Percentiles rank a stretch among this genome's conserved stretches.
phyloP scores from a whole-genome alignment of 2,329 filamentous ascomycete species.

The Aaosphaeria pasadenensis region DNA sequence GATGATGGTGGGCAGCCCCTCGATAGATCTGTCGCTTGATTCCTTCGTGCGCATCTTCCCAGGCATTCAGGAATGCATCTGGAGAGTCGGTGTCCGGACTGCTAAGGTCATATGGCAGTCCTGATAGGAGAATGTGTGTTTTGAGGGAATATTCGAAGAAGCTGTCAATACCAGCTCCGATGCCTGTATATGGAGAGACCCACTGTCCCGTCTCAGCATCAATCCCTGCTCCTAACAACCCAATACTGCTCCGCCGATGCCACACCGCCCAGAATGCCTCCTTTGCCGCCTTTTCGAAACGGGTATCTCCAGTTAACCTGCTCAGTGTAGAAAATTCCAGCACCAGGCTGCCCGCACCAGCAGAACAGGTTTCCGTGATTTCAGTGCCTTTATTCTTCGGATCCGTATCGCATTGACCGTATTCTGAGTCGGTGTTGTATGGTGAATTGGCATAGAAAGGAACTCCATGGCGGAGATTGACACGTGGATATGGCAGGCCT shows the following conservation, averaged over 20 bases:
- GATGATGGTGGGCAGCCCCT: slow-evolving; percentile 69
- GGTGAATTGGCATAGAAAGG: slow-evolving; percentile 90
- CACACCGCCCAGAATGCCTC: slow-evolving; percentile 97
- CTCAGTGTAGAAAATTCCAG: slow-evolving; percentile 91
- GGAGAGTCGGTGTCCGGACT: slow-evolving; percentile 64
- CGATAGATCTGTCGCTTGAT: slow-evolving; percentile 93
- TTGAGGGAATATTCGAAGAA: slow-evolving; percentile 99
- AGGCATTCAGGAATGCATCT: slow-evolving; percentile 75
- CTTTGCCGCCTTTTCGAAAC: slow-evolving; percentile 89
- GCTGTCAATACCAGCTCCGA: slow-evolving; percentile 94
- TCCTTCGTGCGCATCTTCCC: slow-evolving; percentile 80
- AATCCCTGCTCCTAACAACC: slow-evolving; percentile 85
- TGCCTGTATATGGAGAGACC: slow-evolving; percentile 86
- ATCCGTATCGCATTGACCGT: slow-evolving; percentile 46
- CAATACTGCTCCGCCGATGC: slow-evolving; percentile 78
- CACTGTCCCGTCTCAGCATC: slow-evolving; percentile 88
- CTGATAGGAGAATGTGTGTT: slow-evolving; percentile 84
- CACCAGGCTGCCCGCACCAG: slow-evolving; percentile 91
- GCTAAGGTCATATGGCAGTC: slow-evolving; percentile 46
- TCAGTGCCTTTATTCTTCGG: slow-evolving; percentile 55
- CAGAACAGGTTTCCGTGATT: slow-evolving; percentile 94
- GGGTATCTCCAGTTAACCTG: slow-evolving; percentile 76
- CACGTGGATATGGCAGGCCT: slow-evolving; percentile 89
- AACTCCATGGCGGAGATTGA: slow-evolving; percentile 86
- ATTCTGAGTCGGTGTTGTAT: slow-evolving; percentile 58